Conservation (phyloP, 345 rosid genomes). For the Cochlearia excelsa region DNA sequence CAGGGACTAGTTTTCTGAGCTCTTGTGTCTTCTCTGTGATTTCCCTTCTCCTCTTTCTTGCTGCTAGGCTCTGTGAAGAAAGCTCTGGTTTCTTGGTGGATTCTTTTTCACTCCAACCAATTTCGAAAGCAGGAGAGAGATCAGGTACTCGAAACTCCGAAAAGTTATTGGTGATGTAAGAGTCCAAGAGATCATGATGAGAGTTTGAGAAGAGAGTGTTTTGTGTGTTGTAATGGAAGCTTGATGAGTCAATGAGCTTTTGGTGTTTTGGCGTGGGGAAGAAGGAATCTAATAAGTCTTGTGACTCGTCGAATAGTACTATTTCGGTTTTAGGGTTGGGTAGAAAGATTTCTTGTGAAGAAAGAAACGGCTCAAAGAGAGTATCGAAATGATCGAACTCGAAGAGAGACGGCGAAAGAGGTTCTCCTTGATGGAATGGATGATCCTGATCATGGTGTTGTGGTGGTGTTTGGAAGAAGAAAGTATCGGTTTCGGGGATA, state of each 20-base stretch:
- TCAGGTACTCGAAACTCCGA: conserved; percentile 30
- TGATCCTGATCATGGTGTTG: conserved; percentile 8
- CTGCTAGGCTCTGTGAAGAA: conserved; percentile 81
- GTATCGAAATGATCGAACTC: conserved; percentile 6
- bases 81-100: conserved; percentile 24
- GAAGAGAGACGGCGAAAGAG: conserved; percentile 18
- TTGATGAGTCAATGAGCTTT: conserved; percentile 16
- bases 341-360: conserved; percentile 24
- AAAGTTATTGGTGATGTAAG: conserved; percentile 16
- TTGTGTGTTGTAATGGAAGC: conserved; percentile 20
- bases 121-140: conserved; percentile 17
- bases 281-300: conserved; percentile 8
- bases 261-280: conserved; percentile 20
- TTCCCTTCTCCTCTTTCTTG: conserved; percentile 78
- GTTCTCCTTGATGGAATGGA: conserved; percentile 31
- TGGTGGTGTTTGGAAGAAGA: conserved; percentile 23
- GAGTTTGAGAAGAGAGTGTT: conserved; percentile 1
- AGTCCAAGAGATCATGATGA: conserved; percentile 7
- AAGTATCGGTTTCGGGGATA: conserved; percentile 28
- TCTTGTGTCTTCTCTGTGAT: conserved; percentile 75
- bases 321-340: too few species aligned
- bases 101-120: conserved; percentile 18
- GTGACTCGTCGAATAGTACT: conserved; percentile 9
- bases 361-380: conserved; percentile 24
- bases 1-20: conserved; percentile 82